phyloP scores from a whole-genome alignment of 1,139 yeast genomes.

The Suhomyces taliae region DNA sequence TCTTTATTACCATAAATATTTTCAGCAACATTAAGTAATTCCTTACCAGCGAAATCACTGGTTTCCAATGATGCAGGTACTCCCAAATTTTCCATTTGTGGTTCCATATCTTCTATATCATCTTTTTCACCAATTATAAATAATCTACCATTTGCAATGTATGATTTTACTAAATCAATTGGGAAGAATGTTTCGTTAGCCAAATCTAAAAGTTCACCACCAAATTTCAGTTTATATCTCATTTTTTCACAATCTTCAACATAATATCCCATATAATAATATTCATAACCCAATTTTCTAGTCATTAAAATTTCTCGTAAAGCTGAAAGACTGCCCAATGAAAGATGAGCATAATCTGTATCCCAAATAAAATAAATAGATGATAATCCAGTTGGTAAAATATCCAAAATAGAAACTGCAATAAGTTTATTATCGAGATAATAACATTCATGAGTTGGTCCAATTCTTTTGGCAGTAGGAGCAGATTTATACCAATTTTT shows the following conservation, averaged over 20 bases:
- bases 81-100: constrained; percentile 19
- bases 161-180: constrained; percentile 32
- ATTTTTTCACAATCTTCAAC: constrained; percentile 79
- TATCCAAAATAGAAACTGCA: constrained; percentile 77
- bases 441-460: constrained; percentile 79
- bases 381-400: constrained; percentile 74
- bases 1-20: constrained; percentile 31
- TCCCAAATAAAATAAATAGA: constrained; percentile 91
- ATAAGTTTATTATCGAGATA: constrained; percentile 62
- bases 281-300: constrained; percentile 39
- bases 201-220: constrained; percentile 67
- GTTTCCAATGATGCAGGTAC: constrained; percentile 16
- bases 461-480: constrained; percentile 17
- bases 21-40: constrained; percentile 32
- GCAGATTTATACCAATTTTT: constrained; percentile 26
- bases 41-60: constrained; percentile 11
- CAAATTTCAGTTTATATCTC: constrained; percentile 78
- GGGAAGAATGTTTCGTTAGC: constrained; percentile 47
- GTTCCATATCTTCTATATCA: constrained; percentile 11
- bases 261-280: constrained; percentile 75
- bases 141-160: constrained; percentile 41
- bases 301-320: constrained; percentile 66
- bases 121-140: constrained; percentile 33
- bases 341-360: constrained; percentile 69
- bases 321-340: constrained; percentile 79